These are phyloP conservation scores for Alternaria hordeiaustralica DNA, from an alignment of 2,329 filamentous ascomycete species.

Conservation along the genomic window DNA sequence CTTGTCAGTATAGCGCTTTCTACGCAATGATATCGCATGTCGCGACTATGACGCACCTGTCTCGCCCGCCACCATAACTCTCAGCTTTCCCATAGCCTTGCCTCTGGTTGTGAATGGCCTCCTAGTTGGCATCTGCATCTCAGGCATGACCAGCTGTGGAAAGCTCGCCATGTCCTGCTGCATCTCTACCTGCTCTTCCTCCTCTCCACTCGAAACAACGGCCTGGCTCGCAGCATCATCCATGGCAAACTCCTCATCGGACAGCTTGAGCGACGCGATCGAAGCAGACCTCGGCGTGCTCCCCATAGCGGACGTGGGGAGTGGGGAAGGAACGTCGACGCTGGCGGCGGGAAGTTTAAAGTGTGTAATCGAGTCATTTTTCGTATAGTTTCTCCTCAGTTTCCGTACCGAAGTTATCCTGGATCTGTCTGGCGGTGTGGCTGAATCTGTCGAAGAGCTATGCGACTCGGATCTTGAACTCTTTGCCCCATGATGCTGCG, in stretches of 20 bases:
- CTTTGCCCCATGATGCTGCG: slow-evolving; percentile 42
- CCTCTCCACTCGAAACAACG: slow-evolving; percentile 60
- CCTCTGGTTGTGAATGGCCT: slow-evolving; percentile 89
- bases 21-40: background rate
- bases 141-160: slow-evolving; percentile 96
- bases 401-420: slow-evolving; percentile 27
- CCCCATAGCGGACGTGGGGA: slow-evolving; percentile 58
- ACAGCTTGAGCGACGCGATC: slow-evolving; percentile 63
- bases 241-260: slow-evolving; percentile 63
- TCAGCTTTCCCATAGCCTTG: slow-evolving; percentile 82
- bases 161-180: slow-evolving; percentile 46
- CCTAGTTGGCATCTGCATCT: slow-evolving; percentile 86
- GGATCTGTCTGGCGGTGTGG: slow-evolving; percentile 26
- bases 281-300: slow-evolving; percentile 67
- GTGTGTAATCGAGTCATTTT: slow-evolving; percentile 27
- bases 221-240: slow-evolving; percentile 65
- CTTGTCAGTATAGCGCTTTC: slow-evolving; percentile 14
- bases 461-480: slow-evolving; percentile 28
- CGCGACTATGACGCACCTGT: slow-evolving; percentile 60
- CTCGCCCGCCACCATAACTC: slow-evolving; percentile 84
- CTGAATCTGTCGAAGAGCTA: slow-evolving; percentile 26
- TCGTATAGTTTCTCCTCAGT: slow-evolving; percentile 31
- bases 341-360: slow-evolving; percentile 30
- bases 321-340: slow-evolving; percentile 48
- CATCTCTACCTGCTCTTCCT: slow-evolving; percentile 54